Conservation (phyloP, 1,139 yeast genomes). For the Magnusiomyces fungicola region DNA sequence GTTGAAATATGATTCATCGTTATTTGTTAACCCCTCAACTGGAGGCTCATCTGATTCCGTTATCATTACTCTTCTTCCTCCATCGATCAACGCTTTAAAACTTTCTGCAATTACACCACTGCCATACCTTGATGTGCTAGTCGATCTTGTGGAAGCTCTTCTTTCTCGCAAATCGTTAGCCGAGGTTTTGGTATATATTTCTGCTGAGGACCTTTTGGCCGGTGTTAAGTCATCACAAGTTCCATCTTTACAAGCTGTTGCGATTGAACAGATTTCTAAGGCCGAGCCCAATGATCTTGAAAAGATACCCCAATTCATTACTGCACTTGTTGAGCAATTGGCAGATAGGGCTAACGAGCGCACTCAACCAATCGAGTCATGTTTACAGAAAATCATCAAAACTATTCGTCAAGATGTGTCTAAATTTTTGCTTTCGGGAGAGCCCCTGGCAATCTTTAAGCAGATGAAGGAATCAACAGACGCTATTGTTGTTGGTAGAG, state of each 20-base stretch:
- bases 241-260: constrained; percentile 20
- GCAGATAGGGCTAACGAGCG: constrained; percentile 11
- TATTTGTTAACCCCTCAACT: constrained; percentile 13
- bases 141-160: constrained; percentile 20
- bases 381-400: constrained; percentile 6
- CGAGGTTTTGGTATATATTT: constrained; percentile 18
- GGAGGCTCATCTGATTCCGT: constrained; percentile 11
- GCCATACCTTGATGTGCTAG: constrained; percentile 17
- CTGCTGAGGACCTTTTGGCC: constrained; percentile 19
- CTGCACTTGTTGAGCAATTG: constrained; percentile 17
- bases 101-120: constrained; percentile 11
- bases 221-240: constrained; percentile 20
- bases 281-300: constrained; percentile 22
- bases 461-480: constrained; percentile 14
- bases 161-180: constrained; percentile 19
- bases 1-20: constrained; percentile 17
- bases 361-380: constrained; percentile 13
- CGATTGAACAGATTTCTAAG: constrained; percentile 18
- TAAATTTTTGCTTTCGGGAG: constrained; percentile 18
- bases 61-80: constrained; percentile 18
- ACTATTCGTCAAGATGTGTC: background rate
- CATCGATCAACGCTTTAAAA: constrained; percentile 17
- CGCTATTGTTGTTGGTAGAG: constrained; percentile 19
- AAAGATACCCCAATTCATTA: constrained; percentile 21
- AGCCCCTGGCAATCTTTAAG: constrained; percentile 15